Conservation (phyloP, 257 asterid species). For the Lantana camara region DNA sequence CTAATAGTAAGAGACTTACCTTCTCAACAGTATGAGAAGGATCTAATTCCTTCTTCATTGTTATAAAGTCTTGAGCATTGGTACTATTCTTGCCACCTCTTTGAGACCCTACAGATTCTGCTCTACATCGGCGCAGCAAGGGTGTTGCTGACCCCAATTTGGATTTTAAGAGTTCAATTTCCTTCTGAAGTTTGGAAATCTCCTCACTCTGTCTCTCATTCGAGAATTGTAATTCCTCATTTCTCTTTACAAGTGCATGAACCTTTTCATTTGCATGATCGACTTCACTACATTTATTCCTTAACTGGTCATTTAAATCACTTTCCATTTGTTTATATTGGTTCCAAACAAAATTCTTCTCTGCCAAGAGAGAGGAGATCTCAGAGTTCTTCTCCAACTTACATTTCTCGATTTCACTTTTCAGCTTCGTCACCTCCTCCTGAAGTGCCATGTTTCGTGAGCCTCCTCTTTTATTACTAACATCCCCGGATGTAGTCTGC, state of each 20-base stretch:
- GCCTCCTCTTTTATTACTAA: slow-evolving; percentile 34
- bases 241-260: slow-evolving; percentile 36
- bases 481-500: slow-evolving; percentile 49
- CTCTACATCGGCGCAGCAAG: slow-evolving; percentile 41
- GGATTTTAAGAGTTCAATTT: slow-evolving; percentile 50
- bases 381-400: slow-evolving; percentile 50
- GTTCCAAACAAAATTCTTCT: slow-evolving; percentile 80
- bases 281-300: slow-evolving; percentile 46
- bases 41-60: slow-evolving; percentile 38
- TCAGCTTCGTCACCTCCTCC: slow-evolving; percentile 54
- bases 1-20: slow-evolving; percentile 35
- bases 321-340: slow-evolving; percentile 68
- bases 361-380: slow-evolving; percentile 59
- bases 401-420: slow-evolving; percentile 53
- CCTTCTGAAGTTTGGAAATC: slow-evolving; percentile 48
- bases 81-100: slow-evolving; percentile 32
- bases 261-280: slow-evolving; percentile 61
- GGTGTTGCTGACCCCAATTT: slow-evolving; percentile 42
- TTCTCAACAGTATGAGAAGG: slow-evolving; percentile 42
- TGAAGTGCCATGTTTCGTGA: slow-evolving; percentile 38
- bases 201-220: slow-evolving; percentile 52
- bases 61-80: slow-evolving; percentile 22
- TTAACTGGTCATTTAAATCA: slow-evolving; percentile 43
- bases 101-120: slow-evolving; percentile 26
- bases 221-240: slow-evolving; percentile 54